These are phyloP conservation scores for Fusarium redolens DNA, from an alignment of 2,329 filamentous ascomycete species.

Conservation along the genomic window DNA sequence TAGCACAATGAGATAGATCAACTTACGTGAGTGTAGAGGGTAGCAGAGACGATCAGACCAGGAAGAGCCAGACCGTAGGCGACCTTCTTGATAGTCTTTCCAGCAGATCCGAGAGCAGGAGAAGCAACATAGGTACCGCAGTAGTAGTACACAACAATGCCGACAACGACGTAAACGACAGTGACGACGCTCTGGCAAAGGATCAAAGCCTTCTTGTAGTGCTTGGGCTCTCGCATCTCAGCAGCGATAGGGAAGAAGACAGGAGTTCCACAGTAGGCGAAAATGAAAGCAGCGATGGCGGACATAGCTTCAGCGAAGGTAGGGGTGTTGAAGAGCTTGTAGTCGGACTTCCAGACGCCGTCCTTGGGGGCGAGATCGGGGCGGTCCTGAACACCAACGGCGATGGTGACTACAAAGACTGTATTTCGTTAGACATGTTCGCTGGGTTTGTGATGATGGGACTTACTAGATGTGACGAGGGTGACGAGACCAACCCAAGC, in stretches of 20 bases:
- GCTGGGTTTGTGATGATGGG: too few relatives aligned
- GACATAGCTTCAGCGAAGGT: slow-evolving; percentile 49
- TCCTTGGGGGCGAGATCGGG: slow-evolving; percentile 29
- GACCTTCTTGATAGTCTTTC: slow-evolving; percentile 55
- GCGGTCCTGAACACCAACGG: slow-evolving; percentile 38
- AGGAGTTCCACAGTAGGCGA: slow-evolving; percentile 52
- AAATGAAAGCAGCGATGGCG: slow-evolving; percentile 50
- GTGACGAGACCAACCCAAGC: slow-evolving; percentile 44
- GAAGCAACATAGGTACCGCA: slow-evolving; percentile 60
- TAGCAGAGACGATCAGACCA: slow-evolving; percentile 44
- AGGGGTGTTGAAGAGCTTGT: slow-evolving; percentile 47
- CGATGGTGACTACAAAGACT: slow-evolving; percentile 39
- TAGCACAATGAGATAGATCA: accelerated
- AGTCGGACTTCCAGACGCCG: slow-evolving; percentile 47
- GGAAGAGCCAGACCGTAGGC: slow-evolving; percentile 54
- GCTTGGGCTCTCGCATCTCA: slow-evolving; percentile 49
- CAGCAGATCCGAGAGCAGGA: slow-evolving; percentile 61
- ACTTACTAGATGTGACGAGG: slow-evolving; percentile 30
- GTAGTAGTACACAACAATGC: slow-evolving; percentile 58
- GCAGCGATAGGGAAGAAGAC: slow-evolving; percentile 50
- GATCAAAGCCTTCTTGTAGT: slow-evolving; percentile 45
- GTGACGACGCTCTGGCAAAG: slow-evolving; percentile 46
- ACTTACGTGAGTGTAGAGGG: slow-evolving; percentile 46
- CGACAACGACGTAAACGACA: slow-evolving; percentile 49
- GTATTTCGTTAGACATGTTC: neutral